Base-by-base conservation (phyloP, 306 rosid species). In the Quercus gilva region DNA sequence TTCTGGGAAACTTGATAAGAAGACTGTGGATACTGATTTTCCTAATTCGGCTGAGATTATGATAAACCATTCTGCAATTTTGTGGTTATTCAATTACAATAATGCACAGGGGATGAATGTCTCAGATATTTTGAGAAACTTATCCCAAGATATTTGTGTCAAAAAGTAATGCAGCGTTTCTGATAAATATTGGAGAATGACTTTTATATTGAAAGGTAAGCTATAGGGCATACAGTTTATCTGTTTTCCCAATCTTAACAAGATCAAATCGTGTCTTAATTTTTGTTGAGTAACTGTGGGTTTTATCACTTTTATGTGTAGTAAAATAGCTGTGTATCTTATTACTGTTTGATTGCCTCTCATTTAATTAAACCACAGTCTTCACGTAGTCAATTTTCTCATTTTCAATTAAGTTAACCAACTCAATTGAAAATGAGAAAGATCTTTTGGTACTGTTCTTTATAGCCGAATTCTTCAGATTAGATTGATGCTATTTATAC, bases 1-100 rank as follows among this genome's bases (percentile, higher is more conserved):
- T 67, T 33, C 72, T 15, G 87, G 77, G 58, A 76, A 84, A 67
- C 73, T 77, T 52, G 72, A 74, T 29, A 31, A 29, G 65, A 76
- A 67, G 68, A 76, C 25, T 73, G 72, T 26, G 52, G 76, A 56
- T 56, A 6, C 21, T 23, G 57, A 33, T 8, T n/a, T 35, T 67
- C 51, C 49, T 23, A 35, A 35, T 35, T 35, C 72, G 6, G 26
- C 49, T 33, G 84, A 69, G 76, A 68, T 79, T 55, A 51, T 65
- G 74, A 74, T 76, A 65, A 80, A 77, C 75, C 82, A 41, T 73
- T 84, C 82, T 80, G 76, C 84, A 31, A 1, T 84, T 60, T 55
- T 76, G 59, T 84, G 84, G 87, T 31, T 84, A 71, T 51, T 76
- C 20, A 74, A 80, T 58, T 68, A 84, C 69, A 76, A 19, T 73